Evolutionary conservation across 1,139 yeast genomes (phyloP).

Genomic region (Candida mesenterica): DNA sequence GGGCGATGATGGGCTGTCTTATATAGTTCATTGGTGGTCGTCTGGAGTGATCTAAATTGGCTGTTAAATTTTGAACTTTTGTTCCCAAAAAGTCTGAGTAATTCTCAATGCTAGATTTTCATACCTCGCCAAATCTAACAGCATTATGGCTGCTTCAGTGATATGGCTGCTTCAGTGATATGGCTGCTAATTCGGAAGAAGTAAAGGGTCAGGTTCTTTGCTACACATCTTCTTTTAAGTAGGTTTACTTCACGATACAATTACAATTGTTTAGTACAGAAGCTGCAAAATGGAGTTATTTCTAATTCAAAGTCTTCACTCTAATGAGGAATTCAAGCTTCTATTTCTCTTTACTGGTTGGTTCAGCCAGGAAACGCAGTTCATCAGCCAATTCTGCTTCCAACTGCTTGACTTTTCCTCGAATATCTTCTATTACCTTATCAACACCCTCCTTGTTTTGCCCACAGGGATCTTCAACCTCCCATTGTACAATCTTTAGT

Average conservation of each 20-base stretch:
- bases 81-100: no score
- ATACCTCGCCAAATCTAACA: no score
- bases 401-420: neutral
- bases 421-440: neutral
- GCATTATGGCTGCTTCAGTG: no score
- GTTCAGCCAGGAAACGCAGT: neutral
- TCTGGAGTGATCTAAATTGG: no score
- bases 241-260: neutral
- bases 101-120: no score
- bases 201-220: no score
- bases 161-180: no score
- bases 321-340: neutral
- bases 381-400: neutral
- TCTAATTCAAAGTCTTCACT: neutral
- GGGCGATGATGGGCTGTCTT: slow-evolving; percentile 17
- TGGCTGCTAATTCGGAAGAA: no score
- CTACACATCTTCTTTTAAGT: no score
- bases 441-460: neutral
- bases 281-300: neutral
- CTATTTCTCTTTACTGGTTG: neutral
- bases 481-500: neutral
- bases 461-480: neutral
- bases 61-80: no score
- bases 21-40: neutral
- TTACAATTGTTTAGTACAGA: no score